Evolutionary conservation across 805 yeast genomes (phyloP), one percentile per base, ranked within the genome.

Genomic region (Zygosaccharomyces bailii): DNA sequence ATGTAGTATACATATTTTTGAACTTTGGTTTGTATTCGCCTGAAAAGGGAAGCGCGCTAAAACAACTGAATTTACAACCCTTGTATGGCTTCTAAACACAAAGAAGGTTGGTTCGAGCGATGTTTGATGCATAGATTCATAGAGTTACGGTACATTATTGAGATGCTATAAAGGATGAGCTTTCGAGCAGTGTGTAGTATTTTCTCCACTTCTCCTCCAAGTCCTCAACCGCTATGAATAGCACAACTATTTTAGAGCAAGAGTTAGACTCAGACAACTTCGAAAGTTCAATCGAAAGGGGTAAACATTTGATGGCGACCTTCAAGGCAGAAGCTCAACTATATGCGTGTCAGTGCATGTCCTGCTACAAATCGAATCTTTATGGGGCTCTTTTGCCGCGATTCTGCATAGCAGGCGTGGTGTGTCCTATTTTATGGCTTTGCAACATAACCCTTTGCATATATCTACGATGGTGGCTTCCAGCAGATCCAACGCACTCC

Each of bases 401-500:
- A 16, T 33, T 52, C 8, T 61, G 57, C 37, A 31, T 53, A 14
- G 20, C 50, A 4, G 67, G 67, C 1, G 42, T 59, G 13, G 8
- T 61, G 8, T 17, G 56, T 2, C 66, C 66, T 8, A 4, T 56
- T 2, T 34, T 53, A 14, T 57, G 61, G 60, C 2, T 60, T 5
- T 33, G 33, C 11, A 46, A 53, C 37, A 33, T 61, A 2, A 21
- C 34, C 3, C 9, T 55, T 5, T 60, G 49, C 36, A 2, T 54
- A 1, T 54, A 56, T 50, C 41, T 49, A 5, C 59, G 55, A 39
- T 45, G 54, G 45, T 44, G 48, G 24, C 38, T 53, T 11, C 48
- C 54, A 33, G 59, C 57, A 43, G 58, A 54, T 42, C 51, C 58
- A 14, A 41, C 43, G 13, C 60, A 55, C 39, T 44, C 52, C 27